Percentiles rank a stretch among this genome's conserved stretches.
Evolutionary conservation across 1,284 basidiomycete genomes (phyloP).

Genomic region (Bondarzewia mesenterica): DNA sequence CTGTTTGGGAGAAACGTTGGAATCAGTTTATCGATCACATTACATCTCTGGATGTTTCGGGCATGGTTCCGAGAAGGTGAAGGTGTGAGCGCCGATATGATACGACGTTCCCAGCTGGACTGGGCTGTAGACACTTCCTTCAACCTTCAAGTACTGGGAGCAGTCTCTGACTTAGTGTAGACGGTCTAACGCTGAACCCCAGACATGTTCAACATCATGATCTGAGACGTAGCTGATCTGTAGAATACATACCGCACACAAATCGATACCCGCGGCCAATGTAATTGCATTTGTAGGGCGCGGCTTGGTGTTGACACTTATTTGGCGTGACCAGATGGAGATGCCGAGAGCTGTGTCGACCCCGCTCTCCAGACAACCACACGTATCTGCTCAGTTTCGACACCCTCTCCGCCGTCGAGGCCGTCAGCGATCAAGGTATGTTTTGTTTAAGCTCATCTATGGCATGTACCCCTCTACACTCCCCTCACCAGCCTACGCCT

Average conservation of each 20-base stretch:
- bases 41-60: not conserved
- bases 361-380: not conserved
- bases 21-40: conserved; percentile 7
- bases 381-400: not conserved
- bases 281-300: too few relatives aligned
- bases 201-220: too few relatives aligned
- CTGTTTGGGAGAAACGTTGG: conserved; percentile 49
- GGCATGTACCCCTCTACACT: conserved; percentile 12
- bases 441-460: conserved; percentile 6
- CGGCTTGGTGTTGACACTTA: not conserved
- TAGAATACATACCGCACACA: too few relatives aligned
- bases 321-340: not conserved
- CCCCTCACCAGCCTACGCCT: conserved; percentile 15
- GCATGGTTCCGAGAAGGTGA: not conserved
- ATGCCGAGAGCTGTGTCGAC: not conserved
- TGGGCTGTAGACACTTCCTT: not conserved
- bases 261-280: too few relatives aligned
- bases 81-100: too few relatives aligned
- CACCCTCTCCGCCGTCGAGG: not conserved
- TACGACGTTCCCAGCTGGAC: too few relatives aligned
- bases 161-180: too few relatives aligned
- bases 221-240: too few relatives aligned
- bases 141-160: too few relatives aligned
- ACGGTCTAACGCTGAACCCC: too few relatives aligned
- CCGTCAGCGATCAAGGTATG: conserved; percentile 9